Percentiles rank a stretch among this genome's conserved stretches.
Evolutionary conservation across 345 rosid genomes (phyloP).

Genomic region (Pelargonium nanum): DNA sequence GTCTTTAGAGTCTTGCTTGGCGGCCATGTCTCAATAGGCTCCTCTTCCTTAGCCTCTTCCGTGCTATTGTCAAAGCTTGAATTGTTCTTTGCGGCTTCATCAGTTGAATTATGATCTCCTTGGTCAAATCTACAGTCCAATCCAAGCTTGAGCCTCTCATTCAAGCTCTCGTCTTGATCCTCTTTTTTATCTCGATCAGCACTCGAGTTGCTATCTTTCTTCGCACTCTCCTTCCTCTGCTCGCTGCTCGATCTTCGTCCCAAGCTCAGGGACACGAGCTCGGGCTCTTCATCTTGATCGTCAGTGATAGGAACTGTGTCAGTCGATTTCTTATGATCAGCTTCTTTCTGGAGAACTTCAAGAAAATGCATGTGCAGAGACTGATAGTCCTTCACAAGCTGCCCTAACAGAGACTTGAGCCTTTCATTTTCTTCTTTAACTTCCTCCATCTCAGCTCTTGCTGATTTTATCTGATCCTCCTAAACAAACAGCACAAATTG

Average conservation of each 20-base stretch:
- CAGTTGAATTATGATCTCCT: not conserved
- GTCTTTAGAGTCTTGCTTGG: slow-evolving; percentile 35
- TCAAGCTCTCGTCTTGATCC: slow-evolving; percentile 10
- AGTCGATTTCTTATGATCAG: slow-evolving; percentile 9
- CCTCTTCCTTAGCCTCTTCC: slow-evolving; percentile 34
- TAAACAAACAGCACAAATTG: not conserved
- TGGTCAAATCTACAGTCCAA: slow-evolving; percentile 47
- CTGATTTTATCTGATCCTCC: slow-evolving; percentile 48
- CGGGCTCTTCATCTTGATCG: slow-evolving; percentile 24
- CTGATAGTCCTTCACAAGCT: slow-evolving; percentile 52
- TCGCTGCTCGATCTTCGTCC: slow-evolving; percentile 39
- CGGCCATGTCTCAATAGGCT: slow-evolving; percentile 21
- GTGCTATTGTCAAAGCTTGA: slow-evolving; percentile 23
- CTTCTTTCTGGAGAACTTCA: slow-evolving; percentile 30
- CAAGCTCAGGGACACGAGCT: slow-evolving; percentile 64
- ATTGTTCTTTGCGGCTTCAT: slow-evolving; percentile 4
- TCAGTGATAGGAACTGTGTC: not conserved
- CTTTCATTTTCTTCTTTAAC: slow-evolving; percentile 70
- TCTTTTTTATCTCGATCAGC: slow-evolving; percentile 14
- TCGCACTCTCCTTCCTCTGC: slow-evolving; percentile 24
- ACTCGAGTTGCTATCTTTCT: slow-evolving; percentile 1
- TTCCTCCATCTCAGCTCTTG: slow-evolving; percentile 61
- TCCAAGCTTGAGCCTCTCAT: slow-evolving; percentile 31
- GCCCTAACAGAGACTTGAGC: slow-evolving; percentile 41
- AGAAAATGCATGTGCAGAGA: slow-evolving; percentile 47